Evolutionary conservation across 1,284 basidiomycete genomes (phyloP).

Genomic region (Malassezia slooffiae): DNA sequence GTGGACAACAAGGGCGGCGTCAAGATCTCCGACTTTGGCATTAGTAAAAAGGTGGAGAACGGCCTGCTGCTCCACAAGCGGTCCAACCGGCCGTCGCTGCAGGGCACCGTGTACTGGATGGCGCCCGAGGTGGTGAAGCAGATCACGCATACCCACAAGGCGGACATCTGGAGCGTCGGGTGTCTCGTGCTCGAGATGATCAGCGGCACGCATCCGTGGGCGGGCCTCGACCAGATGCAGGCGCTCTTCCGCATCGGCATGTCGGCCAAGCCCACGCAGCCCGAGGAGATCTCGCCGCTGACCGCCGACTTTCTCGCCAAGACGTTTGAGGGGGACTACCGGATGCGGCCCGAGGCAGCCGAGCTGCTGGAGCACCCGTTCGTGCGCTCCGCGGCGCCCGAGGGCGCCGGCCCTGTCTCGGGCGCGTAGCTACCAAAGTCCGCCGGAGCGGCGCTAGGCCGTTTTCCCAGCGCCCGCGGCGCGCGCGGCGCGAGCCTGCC

Average conservation of each 20-base stretch:
- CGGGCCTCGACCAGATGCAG: constrained; percentile 86
- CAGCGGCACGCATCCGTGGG: constrained; percentile 93
- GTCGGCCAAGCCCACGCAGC: constrained; percentile 25
- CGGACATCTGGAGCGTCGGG: constrained; percentile 96
- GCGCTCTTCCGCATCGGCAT: constrained; percentile 43
- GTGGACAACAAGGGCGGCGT: constrained; percentile 97
- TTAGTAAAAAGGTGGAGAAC: constrained; percentile 92
- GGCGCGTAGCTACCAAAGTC: no score
- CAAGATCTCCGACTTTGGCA: constrained; percentile 98
- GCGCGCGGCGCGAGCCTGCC: constrained; percentile 1
- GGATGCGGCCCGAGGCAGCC: constrained; percentile 29
- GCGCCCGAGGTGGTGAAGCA: constrained; percentile 85
- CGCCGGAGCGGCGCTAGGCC: no score
- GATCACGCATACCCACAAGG: constrained; percentile 80
- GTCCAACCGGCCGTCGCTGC: constrained; percentile 2
- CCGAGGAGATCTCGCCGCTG: constrained; percentile 35
- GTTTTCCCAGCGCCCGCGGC: neutral
- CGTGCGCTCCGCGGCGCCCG: neutral
- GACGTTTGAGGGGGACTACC: constrained; percentile 40
- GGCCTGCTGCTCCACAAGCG: constrained; percentile 42
- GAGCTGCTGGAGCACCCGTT: constrained; percentile 36
- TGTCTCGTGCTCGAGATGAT: constrained; percentile 98
- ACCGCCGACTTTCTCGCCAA: constrained; percentile 32
- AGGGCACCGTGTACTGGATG: constrained; percentile 52
- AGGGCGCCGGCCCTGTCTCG: no score